phyloP scores from a whole-genome alignment of 345 rosid genomes.

The Eucalyptus cloeziana region DNA sequence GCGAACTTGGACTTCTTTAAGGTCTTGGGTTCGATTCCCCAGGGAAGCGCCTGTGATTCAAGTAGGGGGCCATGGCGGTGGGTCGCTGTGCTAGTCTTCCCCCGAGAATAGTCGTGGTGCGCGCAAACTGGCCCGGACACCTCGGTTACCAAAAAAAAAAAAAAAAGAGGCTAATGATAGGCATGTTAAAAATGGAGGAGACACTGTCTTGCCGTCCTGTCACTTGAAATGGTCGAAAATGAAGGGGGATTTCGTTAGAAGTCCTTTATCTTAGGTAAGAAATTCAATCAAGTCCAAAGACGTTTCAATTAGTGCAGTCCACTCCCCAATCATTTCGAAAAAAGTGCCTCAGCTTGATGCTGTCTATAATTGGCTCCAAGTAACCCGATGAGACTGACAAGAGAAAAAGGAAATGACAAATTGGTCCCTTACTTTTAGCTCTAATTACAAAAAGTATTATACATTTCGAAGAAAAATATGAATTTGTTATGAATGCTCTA shows the following conservation, averaged over 20 bases:
- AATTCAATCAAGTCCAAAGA: background rate
- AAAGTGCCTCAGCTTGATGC: background rate
- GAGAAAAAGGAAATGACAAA: background rate
- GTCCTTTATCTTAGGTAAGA: background rate
- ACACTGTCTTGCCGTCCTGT: background rate
- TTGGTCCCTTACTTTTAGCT: background rate
- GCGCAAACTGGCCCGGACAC: too few species aligned
- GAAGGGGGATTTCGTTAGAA: background rate
- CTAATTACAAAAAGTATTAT: background rate
- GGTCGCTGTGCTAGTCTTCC: too few species aligned
- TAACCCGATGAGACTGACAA: background rate
- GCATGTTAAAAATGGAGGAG: background rate
- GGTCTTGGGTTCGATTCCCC: too few species aligned
- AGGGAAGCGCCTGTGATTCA: too few species aligned
- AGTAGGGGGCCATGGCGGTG: too few species aligned
- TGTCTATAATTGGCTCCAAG: background rate
- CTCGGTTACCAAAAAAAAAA: too few species aligned
- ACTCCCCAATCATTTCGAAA: background rate
- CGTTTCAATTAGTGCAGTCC: background rate
- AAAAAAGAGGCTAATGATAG: background rate
- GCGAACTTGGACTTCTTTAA: too few species aligned
- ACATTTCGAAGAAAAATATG: background rate
- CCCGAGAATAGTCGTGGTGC: too few species aligned
- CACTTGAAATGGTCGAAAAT: background rate
- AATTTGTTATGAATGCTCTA: background rate